Base-by-base conservation (phyloP, 306 rosid species). In the Acacia crassicarpa region DNA sequence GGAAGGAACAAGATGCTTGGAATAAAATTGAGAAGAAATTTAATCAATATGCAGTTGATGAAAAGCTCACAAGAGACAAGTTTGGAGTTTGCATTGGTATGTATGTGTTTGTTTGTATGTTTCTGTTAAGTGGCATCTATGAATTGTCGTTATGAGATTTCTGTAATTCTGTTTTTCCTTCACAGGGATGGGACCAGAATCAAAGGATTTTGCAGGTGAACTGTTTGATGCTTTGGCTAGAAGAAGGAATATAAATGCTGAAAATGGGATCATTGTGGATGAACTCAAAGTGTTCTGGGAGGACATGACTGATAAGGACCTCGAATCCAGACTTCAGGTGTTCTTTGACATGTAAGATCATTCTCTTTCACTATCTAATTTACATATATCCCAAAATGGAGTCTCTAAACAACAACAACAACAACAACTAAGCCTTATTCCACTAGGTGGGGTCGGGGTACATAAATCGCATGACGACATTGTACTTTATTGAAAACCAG, bases 61-160 rank as follows among this genome's bases (percentile, higher is more conserved):
- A 84, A 40, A 92, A 73, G 84, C 87, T 95, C 73, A 35, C 43
- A 32, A 89, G 85, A 87, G 96, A 92, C 19, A 91, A 93, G 80
- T 95, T 95, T 83, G 99, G 93, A 76, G 23, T 49, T 63, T 91
- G 97, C 91, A 86, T 95, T 44, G 98, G 99, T 95, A 88, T 71
- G 22, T 69, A 20, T 16, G 22, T 19, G 10, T 4, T 20, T 53
- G 51, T 41, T 7, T 41, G 19, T 12, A 32, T 10, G 1, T 15
- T 19, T 9, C 13, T 65, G 9, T 19, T 74, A 11, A 19, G 40
- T 73, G 27, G 77, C 10, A 0, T 62, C 30, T 38, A 5, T 19
- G 23, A 3, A 16, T 19, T 45, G 15, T 75, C 58, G 56, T 77
- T 77, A 58, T 75, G 77, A 71, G 59, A 61, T 35, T 75, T 79